Conservation (phyloP, 1,284 basidiomycete species). For the Papiliotrema terrestris region DNA sequence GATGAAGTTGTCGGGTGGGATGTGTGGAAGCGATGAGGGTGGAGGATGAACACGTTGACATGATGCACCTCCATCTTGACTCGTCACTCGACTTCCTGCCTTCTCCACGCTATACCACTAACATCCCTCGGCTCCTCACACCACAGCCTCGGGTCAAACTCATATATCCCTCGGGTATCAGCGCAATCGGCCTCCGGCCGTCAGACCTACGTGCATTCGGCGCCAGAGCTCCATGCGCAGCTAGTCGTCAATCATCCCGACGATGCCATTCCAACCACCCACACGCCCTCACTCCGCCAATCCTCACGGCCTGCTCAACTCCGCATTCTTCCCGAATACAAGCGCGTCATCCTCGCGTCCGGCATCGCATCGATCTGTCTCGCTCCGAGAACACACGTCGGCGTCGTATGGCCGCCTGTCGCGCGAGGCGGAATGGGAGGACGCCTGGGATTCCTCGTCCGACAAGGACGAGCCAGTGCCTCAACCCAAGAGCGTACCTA, state of each 20-base stretch:
- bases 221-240: not conserved
- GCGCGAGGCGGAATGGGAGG: constrained; percentile 68
- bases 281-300: constrained; percentile 45
- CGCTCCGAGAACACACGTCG: not conserved
- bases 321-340: constrained; percentile 24
- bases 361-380: not conserved
- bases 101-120: too few species aligned
- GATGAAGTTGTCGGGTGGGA: not conserved
- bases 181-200: too few species aligned
- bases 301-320: constrained; percentile 29
- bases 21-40: too few species aligned
- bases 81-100: too few species aligned
- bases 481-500: not conserved
- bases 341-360: constrained; percentile 8
- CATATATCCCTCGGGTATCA: too few species aligned
- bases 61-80: not conserved
- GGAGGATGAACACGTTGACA: not conserved
- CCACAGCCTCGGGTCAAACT: too few species aligned
- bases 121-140: too few species aligned
- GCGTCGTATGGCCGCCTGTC: not conserved
- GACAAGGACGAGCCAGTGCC: constrained; percentile 61
- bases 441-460: constrained; percentile 83
- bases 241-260: not conserved
- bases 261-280: constrained; percentile 41
- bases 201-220: not conserved